phyloP scores from a whole-genome alignment of 139 green algal species.

The Medakamo hakoo region DNA sequence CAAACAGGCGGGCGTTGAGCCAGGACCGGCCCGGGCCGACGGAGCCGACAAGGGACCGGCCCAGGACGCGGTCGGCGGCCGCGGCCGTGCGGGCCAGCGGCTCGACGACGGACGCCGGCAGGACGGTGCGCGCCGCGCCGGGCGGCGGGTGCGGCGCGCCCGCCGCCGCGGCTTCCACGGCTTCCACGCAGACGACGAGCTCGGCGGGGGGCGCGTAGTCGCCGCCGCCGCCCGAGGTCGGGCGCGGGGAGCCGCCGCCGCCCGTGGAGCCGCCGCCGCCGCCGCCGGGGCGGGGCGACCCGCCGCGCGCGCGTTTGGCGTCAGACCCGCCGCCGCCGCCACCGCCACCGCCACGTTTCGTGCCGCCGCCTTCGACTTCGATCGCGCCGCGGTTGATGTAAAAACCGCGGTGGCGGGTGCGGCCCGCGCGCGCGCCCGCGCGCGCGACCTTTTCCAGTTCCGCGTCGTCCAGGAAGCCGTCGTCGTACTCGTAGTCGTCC shows the following conservation, averaged over 20 bases:
- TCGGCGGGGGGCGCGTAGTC: not conserved
- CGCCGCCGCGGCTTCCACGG: not conserved
- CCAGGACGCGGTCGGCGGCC: not conserved
- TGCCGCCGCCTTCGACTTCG: not conserved
- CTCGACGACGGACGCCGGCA: not conserved
- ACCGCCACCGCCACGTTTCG: not conserved
- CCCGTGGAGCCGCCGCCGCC: too few species aligned
- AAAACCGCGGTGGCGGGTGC: not conserved
- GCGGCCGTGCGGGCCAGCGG: not conserved
- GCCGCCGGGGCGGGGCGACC: too few species aligned
- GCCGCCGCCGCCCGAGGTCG: not conserved
- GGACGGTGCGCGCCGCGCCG: not conserved
- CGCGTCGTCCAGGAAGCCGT: not conserved
- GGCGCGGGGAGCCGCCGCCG: too few species aligned
- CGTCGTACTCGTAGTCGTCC: not conserved
- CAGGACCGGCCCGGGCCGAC: not conserved
- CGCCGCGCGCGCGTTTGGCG: not conserved
- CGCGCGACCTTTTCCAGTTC: not conserved
- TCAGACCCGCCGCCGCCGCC: too few species aligned
- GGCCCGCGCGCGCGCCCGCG: too few species aligned
- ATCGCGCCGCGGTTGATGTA: not conserved
- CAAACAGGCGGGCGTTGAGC: not conserved
- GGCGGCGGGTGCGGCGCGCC: too few species aligned
- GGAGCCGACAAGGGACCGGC: not conserved
- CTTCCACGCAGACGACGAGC: not conserved